Base-by-base conservation (phyloP, 2,329 filamentous ascomycete genomes). In the Verticillium zaregamsianum region DNA sequence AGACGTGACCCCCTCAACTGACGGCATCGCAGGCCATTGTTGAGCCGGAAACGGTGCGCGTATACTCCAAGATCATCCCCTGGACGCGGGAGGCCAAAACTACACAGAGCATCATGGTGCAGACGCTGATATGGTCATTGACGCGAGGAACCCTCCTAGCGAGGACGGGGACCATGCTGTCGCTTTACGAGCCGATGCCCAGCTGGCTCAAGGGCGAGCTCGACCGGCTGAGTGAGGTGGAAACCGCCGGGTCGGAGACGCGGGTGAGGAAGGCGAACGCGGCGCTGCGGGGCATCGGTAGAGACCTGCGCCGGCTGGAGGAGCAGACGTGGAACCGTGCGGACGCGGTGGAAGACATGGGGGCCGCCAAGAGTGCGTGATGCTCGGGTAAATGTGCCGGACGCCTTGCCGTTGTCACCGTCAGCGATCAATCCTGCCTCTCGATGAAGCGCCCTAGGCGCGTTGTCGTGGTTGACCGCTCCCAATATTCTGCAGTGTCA, bases 311-410 rank as follows among this genome's bases (percentile, higher is more conserved):
- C 68, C 67, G 67, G 40, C 74, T 97, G 55, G 93, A 97, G 78
- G 80, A 79, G 68, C 80, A 82, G 62, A 92, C 89, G 35, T 96
- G 93, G 92, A 84, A 93, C 74, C 79, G 86, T 62, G 74, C 78
- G 39, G 89, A 85, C 72, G 91, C 91, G 2, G 84, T 90, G 32
- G 91, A 95, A 72, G 89, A 92, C 72, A 71, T 88, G 62, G 87
- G 87, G 1, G 76, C 72, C 63, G 74, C 78, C 32, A 37, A 55
- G 54, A n/a, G 17, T 12, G 20, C n/a, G n/a, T 49, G 45, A 49
- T 35, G 9, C 33, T 35, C 33, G 14, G 45, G 37, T 15, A 40
- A 23, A 49, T 25, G 45, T 49, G 45, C 45, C n/a, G 45, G 45
- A 23, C 20, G 12, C 8, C 23, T n/a, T 11, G 9, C n/a, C 20